Percentiles rank a stretch among this genome's conserved stretches.
These are phyloP conservation scores for Verticillium nonalfalfae DNA, from an alignment of 2,329 filamentous ascomycete species.

Conservation along the genomic window DNA sequence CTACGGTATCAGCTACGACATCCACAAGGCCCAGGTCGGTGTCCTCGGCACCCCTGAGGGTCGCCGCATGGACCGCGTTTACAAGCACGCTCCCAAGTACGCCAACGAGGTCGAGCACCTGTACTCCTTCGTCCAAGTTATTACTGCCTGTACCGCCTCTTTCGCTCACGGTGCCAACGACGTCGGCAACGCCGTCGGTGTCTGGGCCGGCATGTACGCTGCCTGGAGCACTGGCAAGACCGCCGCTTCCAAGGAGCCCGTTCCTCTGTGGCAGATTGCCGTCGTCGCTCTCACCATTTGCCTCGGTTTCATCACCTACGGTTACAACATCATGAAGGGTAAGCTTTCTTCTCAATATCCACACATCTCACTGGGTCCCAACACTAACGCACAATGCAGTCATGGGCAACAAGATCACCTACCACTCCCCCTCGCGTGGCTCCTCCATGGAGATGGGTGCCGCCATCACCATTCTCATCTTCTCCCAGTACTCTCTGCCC, in stretches of 20 bases:
- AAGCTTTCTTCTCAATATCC: slow-evolving; percentile 17
- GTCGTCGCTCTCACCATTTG: slow-evolving; percentile 60
- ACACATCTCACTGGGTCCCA: neutral
- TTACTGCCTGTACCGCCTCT: slow-evolving; percentile 65
- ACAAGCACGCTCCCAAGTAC: slow-evolving; percentile 58
- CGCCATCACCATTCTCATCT: slow-evolving; percentile 68
- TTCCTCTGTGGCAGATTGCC: slow-evolving; percentile 71
- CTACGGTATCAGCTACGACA: slow-evolving; percentile 78
- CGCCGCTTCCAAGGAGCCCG: slow-evolving; percentile 53
- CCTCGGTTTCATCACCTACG: slow-evolving; percentile 65
- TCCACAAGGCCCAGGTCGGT: slow-evolving; percentile 69
- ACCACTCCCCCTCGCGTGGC: slow-evolving; percentile 51
- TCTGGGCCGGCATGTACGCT: slow-evolving; percentile 64
- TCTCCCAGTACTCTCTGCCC: slow-evolving; percentile 68
- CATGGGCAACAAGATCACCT: slow-evolving; percentile 78
- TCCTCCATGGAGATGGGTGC: slow-evolving; percentile 78
- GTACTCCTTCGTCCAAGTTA: slow-evolving; percentile 60
- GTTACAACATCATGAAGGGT: slow-evolving; percentile 82
- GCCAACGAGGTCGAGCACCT: slow-evolving; percentile 64
- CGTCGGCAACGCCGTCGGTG: slow-evolving; percentile 64
- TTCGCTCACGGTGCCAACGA: slow-evolving; percentile 76
- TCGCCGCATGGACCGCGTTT: slow-evolving; percentile 62
- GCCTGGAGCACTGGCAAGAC: slow-evolving; percentile 60
- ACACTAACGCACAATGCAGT: slow-evolving; percentile 32
- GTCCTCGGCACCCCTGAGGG: slow-evolving; percentile 68